A percentile compares a stretch with the other conserved stretches of the same genome.
These are phyloP conservation scores for Tetrapisispora arboricola DNA, from an alignment of 805 yeast genomes.

Conservation along the genomic window DNA sequence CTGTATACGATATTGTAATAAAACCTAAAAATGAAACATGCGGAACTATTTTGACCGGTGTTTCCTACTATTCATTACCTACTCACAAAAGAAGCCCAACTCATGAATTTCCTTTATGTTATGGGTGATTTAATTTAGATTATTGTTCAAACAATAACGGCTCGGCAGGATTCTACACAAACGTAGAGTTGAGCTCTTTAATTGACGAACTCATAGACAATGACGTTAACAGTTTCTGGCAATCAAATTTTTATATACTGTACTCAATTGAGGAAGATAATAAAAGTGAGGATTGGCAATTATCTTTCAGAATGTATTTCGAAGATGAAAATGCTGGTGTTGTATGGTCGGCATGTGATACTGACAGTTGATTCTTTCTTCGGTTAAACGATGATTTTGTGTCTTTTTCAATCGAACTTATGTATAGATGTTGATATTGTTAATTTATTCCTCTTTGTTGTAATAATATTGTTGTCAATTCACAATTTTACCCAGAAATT, in stretches of 20 bases:
- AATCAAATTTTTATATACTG: neutral
- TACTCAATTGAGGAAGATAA: neutral
- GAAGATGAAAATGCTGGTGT: neutral
- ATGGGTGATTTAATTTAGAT: neutral
- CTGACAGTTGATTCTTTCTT: neutral
- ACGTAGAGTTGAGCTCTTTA: neutral
- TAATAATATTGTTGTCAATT: too few species aligned
- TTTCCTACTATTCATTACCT: neutral
- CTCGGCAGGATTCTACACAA: neutral
- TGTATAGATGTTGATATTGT: too few species aligned
- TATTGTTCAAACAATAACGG: slow-evolving; percentile 1
- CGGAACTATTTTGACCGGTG: neutral
- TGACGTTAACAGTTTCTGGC: neutral
- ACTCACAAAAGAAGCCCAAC: neutral
- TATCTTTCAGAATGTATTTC: neutral
- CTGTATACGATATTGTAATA: neutral
- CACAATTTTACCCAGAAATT: too few species aligned
- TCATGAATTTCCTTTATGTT: neutral
- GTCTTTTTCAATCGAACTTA: too few species aligned
- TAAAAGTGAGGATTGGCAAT: neutral
- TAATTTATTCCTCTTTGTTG: too few species aligned
- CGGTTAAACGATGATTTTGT: too few species aligned
- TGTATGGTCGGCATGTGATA: neutral
- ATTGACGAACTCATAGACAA: neutral
- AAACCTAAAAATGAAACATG: neutral